Evolutionary conservation across 108 stramenopile species (phyloP).

Genomic region (Schizochytrium sp.): DNA sequence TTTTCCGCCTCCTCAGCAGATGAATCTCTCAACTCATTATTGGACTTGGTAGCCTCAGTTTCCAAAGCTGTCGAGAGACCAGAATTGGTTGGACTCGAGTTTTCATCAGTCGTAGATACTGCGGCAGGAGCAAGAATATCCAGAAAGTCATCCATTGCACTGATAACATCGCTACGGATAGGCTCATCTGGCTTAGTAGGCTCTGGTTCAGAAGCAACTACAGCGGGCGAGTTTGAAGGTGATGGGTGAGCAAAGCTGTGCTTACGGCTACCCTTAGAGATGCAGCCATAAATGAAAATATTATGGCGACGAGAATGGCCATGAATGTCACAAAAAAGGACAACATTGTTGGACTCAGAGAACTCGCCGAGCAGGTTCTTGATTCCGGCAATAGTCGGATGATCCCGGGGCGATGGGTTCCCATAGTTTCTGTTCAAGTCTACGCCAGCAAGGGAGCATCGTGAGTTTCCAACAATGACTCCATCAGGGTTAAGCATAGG

Average conservation of each 20-base stretch:
- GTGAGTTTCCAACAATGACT: conserved; percentile 77
- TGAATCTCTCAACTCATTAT: not conserved
- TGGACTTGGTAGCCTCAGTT: not conserved
- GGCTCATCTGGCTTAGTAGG: not conserved
- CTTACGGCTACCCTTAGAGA: conserved; percentile 18
- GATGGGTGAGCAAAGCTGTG: conserved; percentile 3
- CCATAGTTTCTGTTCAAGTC: conserved; percentile 76
- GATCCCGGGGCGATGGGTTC: conserved; percentile 63
- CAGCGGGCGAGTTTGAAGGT: not conserved
- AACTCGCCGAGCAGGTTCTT: conserved; percentile 68
- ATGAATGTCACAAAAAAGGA: conserved; percentile 75
- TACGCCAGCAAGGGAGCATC: conserved; percentile 73
- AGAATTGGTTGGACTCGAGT: not conserved
- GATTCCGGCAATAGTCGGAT: conserved; percentile 69
- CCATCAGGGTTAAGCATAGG: conserved; percentile 82
- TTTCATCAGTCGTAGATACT: not conserved
- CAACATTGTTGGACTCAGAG: conserved; percentile 58
- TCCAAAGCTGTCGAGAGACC: not conserved
- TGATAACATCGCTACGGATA: not conserved
- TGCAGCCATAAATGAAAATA: conserved; percentile 72
- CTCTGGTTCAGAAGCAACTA: not conserved
- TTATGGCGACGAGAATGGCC: conserved; percentile 74
- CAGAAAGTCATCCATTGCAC: not conserved
- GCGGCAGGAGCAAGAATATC: not conserved
- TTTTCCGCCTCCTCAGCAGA: not conserved